Base-by-base conservation (phyloP, 2,329 filamentous ascomycete genomes). In the Fusarium sp. region DNA sequence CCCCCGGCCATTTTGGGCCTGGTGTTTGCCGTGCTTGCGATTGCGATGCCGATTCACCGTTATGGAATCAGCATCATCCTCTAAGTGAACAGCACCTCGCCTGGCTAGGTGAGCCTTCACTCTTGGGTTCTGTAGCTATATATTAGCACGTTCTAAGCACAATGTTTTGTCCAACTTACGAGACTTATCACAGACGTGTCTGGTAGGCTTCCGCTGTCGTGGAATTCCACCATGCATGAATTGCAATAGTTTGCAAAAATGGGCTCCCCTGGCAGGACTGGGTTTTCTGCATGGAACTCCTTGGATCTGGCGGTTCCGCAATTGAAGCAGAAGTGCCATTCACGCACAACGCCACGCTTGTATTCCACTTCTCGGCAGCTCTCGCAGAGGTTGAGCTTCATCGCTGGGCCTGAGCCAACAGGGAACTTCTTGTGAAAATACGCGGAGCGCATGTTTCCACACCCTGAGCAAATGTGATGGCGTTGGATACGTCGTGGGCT, bases 291-390 rank as follows among this genome's bases (percentile, higher is more conserved):
- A 39, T 83, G 80, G 42, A 80, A 83, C 13, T 70, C 73, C 25
- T 73, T 72, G 7, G 82, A 83, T 41, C 82, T 76, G 8, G 78
- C 71, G 21, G 74, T 76, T 21, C 79, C 78, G 56, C 82, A 84
- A 25, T 76, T 71, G 39, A 76, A 80, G 70, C 84, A 86, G 20
- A 84, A 78, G 52, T 82, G 81, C 36, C 75, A 71, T 3, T 49
- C 29, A 11, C 72, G 65, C 11, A 70, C 62, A 31, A 74, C 46
- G 3, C 71, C 72, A 25, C 68, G 61, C 5, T 66, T 53, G 10
- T 75, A 63, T 20, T 53, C 67, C n/a, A 58, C 57, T 37, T 76
- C 68, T 36, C 76, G 76, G 56, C 80, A 81, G 8, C 66, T 61
- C 37, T 73, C 68, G 46, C 80, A 81, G 33, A 79, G 75, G 45